Base-by-base conservation (phyloP, 768 basidiomycete genomes). In the Serendipita sp. region DNA sequence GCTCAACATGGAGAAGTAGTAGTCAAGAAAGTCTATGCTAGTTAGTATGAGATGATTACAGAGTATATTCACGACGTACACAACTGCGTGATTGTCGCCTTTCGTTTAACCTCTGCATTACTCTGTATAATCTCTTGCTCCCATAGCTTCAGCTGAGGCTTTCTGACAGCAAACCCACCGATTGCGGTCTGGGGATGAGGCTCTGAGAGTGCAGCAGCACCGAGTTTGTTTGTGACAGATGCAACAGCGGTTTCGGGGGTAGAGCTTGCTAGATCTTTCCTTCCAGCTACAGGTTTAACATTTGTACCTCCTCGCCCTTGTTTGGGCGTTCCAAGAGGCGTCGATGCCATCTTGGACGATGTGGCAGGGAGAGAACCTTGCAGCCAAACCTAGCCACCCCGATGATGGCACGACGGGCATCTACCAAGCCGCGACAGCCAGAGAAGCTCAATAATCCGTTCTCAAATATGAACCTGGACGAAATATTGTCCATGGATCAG, bases 21-120 rank as follows among this genome's bases (percentile, higher is more conserved):
- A 98, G 74, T 98, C 95, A 62, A 96, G 82, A 76, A 97, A 97
- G 77, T 90, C 92, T 94, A 68, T 37, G 64, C 50, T 64, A 60
- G 34, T 16, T 6, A 37, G 3, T 18, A 44, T 62, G 67, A 44
- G 44, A 70, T 18, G 23, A 66, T 23, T 62, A 63, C 66, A 36
- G 67, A 64, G 29, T 65, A 44, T 27, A 44, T n/a, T 44, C 3
- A 45, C 37, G 36, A 78, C 86, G 70, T 72, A 94, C 93, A 99
- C 52, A 99, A 83, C 71, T 99, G 96, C 18, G 94, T 93, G 8
- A 99, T 91, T 1, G 94, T 97, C 1, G 95, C 88, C 73, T 99
- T 98, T 64, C 96, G 82, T 73, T 83, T 91, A 63, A 97, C 87
- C 73, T 98, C 96, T 13, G 85, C 73, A 66, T 83, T 92, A 44